Base-by-base conservation (phyloP, 73 alveolate genomes). In the Urostyla sp. region DNA sequence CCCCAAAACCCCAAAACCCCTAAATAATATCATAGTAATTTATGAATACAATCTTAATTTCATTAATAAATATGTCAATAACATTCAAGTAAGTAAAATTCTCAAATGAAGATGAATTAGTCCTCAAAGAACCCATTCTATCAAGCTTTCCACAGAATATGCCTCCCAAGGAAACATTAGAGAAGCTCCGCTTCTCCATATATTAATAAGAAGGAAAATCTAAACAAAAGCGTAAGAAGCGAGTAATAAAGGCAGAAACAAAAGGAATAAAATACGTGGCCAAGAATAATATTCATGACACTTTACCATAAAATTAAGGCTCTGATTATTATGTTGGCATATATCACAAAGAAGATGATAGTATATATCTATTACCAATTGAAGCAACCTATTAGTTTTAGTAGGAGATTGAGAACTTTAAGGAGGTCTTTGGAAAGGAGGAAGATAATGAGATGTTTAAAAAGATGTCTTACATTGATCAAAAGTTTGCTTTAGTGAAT, bases 111-210 rank as follows among this genome's bases (percentile, higher is more conserved):
- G n/a, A n/a, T n/a, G n/a, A n/a, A n/a, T n/a, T n/a, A n/a, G n/a
- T n/a, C n/a, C n/a, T 40, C 52, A 40, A 10, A 24, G 83, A 69
- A 24, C 83, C 83, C 2, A 69, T 69, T 3, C 69, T 69, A 24
- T 67, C 83, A 8, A 69, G 83, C 32, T 69, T 69, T 32, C 83
- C 83, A 24, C 40, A 69, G 20, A 69, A 69, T 69, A 49, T 69
- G 72, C 83, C 83, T 54, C 24, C 83, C 3, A 55, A 52, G 11
- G 13, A n/a, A 10, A 11, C n/a, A 6, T 69, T 69, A 8, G 24
- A 69, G 49, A 69, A 48, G 48, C 67, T 69, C 34, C 28, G 10
- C 5, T 69, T 69, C 54, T 27, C n/a, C 34, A 23, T 46, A 7
- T 48, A 15, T 30, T 50, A 66, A 27, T 40, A 66, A 45, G 80